Base-by-base conservation (phyloP, 2,329 filamentous ascomycete genomes). In the Leptosphaerulina australis region DNA sequence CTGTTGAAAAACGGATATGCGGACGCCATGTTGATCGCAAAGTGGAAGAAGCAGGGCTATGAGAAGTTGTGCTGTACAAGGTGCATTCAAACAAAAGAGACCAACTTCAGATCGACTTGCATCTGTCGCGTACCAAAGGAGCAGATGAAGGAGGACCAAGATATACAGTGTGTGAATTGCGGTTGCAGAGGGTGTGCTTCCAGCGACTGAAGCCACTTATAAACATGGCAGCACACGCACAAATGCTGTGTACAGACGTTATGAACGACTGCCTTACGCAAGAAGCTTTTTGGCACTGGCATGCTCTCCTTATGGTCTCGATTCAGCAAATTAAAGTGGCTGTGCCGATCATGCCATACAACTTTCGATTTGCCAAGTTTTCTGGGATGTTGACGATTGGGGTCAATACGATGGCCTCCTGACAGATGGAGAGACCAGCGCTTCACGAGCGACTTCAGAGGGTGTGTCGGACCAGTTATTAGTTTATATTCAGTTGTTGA, bases 31-130 rank as follows among this genome's bases (percentile, higher is more conserved):
- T 78, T 99, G 69, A 97, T 99, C 69, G 94, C 94, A 11, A 99
- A 99, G 78, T 99, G 94, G 94, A 99, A 99, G 84, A 99, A 99
- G 79, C 89, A 95, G 68, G 94, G 94, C 12, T 99, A 99, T 68
- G 94, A 99, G 76, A 97, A 97, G 89, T 78, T 99, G 33, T 99
- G 94, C 76, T 99, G 94, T 73, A 80, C 97, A 46, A 85, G 92
- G 56, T 99, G 94, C 74, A 93, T 99, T 48, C 94, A 99, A 76
- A 97, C 94, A n/a, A 97, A 97, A 75, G 94, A 99, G 80, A 99
- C 94, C 22, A 99, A 99, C 75, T 99, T 97, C 79, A 94, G 93
- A 74, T 89, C 90, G 58, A 99, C 93, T 0, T 99, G 94, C 72
- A 94, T 99, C 67, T 99, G 94, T 74, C 89, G 94, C 41, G 93